These are phyloP conservation scores for Sideroxylon spinosum DNA, from an alignment of 179 eudicot species.

Conservation along the genomic window DNA sequence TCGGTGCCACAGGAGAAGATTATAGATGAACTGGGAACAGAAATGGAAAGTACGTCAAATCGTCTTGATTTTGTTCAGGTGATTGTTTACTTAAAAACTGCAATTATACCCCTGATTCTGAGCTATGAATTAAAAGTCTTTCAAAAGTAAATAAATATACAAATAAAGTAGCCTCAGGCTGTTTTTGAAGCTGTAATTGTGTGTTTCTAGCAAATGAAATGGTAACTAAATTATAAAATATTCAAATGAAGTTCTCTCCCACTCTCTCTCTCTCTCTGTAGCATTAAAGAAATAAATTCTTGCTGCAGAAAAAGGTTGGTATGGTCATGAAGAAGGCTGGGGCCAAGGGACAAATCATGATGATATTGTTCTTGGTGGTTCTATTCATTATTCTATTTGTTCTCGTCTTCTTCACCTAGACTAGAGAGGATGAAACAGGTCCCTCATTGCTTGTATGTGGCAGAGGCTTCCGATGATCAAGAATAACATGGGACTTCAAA, in stretches of 20 bases:
- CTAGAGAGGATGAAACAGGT: slow-evolving; percentile 22
- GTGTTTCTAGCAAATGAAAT: neutral
- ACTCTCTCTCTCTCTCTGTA: neutral
- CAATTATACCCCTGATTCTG: neutral
- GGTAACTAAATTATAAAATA: neutral
- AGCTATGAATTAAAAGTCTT: neutral
- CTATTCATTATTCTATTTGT: slow-evolving; percentile 64
- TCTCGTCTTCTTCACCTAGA: slow-evolving; percentile 70
- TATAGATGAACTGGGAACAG: slow-evolving; percentile 72
- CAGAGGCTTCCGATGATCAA: slow-evolving; percentile 11
- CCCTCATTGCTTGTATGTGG: slow-evolving; percentile 9
- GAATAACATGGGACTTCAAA: neutral
- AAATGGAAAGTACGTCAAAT: slow-evolving; percentile 93
- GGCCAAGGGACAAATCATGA: slow-evolving; percentile 84
- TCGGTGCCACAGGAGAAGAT: slow-evolving; percentile 63
- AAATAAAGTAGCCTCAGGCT: neutral
- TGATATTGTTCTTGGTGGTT: slow-evolving; percentile 67
- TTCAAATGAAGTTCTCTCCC: neutral
- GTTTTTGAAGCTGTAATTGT: neutral
- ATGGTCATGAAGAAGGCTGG: slow-evolving; percentile 93
- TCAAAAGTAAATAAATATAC: too few relatives aligned
- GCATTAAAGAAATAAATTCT: neutral
- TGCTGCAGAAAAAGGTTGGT: slow-evolving; percentile 80
- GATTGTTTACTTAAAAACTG: neutral
- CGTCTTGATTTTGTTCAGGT: slow-evolving; percentile 97